These are phyloP conservation scores for Colletotrichum sp. DNA, from an alignment of 2,329 filamentous ascomycete species.

Conservation along the genomic window DNA sequence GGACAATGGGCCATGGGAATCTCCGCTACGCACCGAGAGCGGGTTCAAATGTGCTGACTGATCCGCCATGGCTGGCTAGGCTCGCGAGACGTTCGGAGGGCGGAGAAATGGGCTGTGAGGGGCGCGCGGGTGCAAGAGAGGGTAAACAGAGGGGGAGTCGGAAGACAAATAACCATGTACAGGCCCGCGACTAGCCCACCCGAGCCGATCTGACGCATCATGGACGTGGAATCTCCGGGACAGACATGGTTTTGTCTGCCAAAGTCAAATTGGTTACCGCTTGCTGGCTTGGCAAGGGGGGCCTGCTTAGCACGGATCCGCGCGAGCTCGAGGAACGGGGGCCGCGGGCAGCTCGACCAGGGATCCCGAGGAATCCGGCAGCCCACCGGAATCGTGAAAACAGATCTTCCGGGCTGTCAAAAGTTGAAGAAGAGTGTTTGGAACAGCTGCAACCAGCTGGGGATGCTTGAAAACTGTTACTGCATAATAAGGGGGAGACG, in stretches of 20 bases:
- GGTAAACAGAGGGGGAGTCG: neutral
- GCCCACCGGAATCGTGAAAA: neutral
- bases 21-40: conserved; percentile 13
- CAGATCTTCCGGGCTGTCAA: neutral
- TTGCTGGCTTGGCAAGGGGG: neutral
- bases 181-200: neutral
- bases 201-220: neutral
- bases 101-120: neutral
- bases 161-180: conserved; percentile 1
- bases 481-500: neutral
- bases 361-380: neutral
- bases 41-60: conserved; percentile 6
- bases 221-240: neutral
- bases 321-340: neutral
- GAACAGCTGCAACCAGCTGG: neutral
- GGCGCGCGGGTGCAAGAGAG: neutral
- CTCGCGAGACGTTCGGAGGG: neutral
- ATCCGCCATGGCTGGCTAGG: neutral
- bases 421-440: neutral
- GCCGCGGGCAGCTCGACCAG: neutral
- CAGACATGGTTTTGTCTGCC: neutral
- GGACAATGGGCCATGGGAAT: neutral
- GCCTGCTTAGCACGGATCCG: neutral
- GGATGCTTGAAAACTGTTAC: neutral
- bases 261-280: neutral